A percentile compares a stretch with the other conserved stretches of the same genome.
Evolutionary conservation across 768 basidiomycete genomes (phyloP).

Genomic region (Suillus alpinus): DNA sequence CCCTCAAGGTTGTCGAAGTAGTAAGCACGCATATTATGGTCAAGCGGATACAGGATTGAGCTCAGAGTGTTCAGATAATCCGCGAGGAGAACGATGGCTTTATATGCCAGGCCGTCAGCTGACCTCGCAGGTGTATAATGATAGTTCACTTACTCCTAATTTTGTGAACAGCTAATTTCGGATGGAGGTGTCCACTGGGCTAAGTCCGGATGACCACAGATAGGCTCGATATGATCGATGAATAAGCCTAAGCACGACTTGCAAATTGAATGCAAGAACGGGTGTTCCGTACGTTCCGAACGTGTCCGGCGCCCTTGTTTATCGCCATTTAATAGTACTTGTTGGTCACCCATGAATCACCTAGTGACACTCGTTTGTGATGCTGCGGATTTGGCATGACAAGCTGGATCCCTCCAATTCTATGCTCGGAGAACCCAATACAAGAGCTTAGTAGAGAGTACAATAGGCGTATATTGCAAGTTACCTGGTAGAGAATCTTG

Average conservation of each 20-base stretch:
- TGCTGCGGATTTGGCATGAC: not conserved
- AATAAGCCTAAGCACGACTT: not conserved
- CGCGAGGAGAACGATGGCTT: not conserved
- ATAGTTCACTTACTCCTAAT: not conserved
- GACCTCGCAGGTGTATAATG: not conserved
- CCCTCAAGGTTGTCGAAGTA: slow-evolving; percentile 70
- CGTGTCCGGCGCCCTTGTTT: not conserved
- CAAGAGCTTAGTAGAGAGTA: no score
- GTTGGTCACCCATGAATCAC: not conserved
- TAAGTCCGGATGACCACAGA: not conserved
- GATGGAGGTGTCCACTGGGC: not conserved
- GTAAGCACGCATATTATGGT: slow-evolving; percentile 61
- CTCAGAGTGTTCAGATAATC: not conserved
- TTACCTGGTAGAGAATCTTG: no score
- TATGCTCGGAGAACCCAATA: not conserved
- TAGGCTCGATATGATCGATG: not conserved
- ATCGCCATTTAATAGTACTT: not conserved
- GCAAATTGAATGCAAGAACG: not conserved
- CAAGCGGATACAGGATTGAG: not conserved
- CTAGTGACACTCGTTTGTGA: not conserved
- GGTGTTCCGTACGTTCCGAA: not conserved
- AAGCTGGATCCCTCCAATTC: not conserved
- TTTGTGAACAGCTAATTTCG: not conserved
- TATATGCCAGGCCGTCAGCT: not conserved
- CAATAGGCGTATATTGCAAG: no score